These are phyloP conservation scores for Diddensiella santjacobensis DNA, from an alignment of 805 yeast species.

Conservation along the genomic window DNA sequence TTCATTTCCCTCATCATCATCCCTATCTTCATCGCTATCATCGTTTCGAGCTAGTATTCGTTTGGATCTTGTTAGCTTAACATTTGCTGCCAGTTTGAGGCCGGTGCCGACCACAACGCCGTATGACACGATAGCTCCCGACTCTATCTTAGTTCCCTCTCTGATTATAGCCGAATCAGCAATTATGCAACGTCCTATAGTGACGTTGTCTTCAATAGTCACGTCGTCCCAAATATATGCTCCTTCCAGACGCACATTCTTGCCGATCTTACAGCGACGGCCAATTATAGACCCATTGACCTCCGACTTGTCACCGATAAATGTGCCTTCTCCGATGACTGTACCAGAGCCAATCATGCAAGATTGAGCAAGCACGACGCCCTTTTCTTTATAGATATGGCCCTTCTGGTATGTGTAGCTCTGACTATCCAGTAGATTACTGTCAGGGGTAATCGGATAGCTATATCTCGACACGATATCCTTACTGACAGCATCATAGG, in stretches of 20 bases:
- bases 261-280: constrained; percentile 78
- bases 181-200: constrained; percentile 60
- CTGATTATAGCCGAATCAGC: constrained; percentile 63
- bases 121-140: constrained; percentile 79
- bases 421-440: constrained; percentile 67
- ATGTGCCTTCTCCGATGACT: constrained; percentile 73
- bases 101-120: constrained; percentile 61
- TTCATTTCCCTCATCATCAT: constrained; percentile 18
- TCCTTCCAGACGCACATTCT: constrained; percentile 63
- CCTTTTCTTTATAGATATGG: constrained; percentile 84
- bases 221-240: constrained; percentile 89
- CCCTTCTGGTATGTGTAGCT: constrained; percentile 76
- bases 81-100: constrained; percentile 39
- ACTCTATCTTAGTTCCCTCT: constrained; percentile 46
- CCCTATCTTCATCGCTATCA: constrained; percentile 29
- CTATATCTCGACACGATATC: constrained; percentile 90
- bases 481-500: constrained; percentile 86
- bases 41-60: constrained; percentile 34
- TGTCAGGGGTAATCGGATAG: constrained; percentile 86
- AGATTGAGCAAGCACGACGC: constrained; percentile 89
- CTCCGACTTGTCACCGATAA: constrained; percentile 68
- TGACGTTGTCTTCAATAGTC: constrained; percentile 59
- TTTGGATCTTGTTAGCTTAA: constrained; percentile 14
- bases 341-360: constrained; percentile 78
- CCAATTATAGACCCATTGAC: constrained; percentile 78